Conservation (phyloP, 768 basidiomycete species). For the Lentinula edodes region DNA sequence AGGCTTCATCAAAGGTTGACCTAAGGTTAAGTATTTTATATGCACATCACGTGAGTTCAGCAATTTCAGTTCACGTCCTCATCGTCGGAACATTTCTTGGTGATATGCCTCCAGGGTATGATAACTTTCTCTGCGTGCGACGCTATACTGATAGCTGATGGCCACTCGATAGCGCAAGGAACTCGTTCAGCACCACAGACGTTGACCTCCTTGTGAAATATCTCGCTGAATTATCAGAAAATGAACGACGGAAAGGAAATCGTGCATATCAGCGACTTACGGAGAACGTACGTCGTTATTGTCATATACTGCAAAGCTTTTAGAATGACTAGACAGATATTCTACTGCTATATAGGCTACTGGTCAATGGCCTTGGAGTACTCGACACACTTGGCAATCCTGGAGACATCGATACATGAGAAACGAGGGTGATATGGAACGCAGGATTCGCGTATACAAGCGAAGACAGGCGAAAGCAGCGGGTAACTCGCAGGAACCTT, state of each 20-base stretch:
- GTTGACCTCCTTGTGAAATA: neutral
- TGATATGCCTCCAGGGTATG: neutral
- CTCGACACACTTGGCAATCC: constrained; percentile 1
- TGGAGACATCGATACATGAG: neutral
- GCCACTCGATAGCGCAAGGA: neutral
- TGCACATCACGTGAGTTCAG: too few relatives aligned
- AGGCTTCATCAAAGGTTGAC: neutral
- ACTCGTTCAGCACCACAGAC: neutral
- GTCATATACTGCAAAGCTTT: neutral
- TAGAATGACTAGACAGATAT: too few relatives aligned
- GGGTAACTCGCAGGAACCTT: too few relatives aligned
- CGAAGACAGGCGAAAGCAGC: neutral
- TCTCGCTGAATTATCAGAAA: neutral
- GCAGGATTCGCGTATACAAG: neutral
- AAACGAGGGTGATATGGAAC: neutral
- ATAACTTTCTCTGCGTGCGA: neutral
- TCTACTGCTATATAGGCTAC: neutral
- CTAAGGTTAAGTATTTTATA: neutral
- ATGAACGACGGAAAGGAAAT: neutral
- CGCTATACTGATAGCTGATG: too few relatives aligned
- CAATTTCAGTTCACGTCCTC: too few relatives aligned
- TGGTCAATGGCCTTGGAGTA: constrained; percentile 1
- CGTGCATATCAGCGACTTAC: neutral
- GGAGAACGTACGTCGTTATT: neutral
- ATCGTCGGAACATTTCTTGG: too few relatives aligned